Evolutionary conservation across 352 stramenopile genomes (phyloP), one percentile per base, ranked within the genome.

Genomic region (Globisporangium rhizosaccharum): DNA sequence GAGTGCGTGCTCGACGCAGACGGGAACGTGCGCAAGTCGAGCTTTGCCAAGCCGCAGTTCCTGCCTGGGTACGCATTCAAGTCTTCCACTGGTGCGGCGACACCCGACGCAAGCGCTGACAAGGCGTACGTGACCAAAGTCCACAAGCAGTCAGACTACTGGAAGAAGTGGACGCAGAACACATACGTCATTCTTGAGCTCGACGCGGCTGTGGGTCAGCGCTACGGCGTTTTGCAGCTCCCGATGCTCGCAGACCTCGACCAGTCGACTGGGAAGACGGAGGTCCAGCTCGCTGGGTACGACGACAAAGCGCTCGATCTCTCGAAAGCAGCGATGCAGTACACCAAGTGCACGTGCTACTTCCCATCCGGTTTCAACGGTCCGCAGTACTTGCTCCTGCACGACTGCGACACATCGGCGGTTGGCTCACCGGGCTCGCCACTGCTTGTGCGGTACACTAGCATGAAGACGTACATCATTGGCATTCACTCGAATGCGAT

Each of bases 171-270:
- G 75, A 85, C 66, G 0, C 54, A 67, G 17, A 73, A 87, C 51
- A 76, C 71, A 30, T 91, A 91, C 59, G 79, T 79, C 42, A 62
- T 91, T n/a, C 51, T 89, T 7, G 72, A 88, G 51, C 63, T 91
- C 18, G 81, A 87, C 56, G 28, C 45, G 3, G 33, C 72, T 2
- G 33, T 90, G 4, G 75, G 76, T 0, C 61, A 66, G 10, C 63
- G 52, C 4, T 50, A 70, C 23, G 75, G 71, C 9, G 68, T 59
- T 18, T 57, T 90, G 20, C 52, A 65, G 14, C 61, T 88, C 1
- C 71, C 75, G 11, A 62, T 57, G 51, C 42, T 72, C 10, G 51
- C 57, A 5, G 61, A 75, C 3, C 58, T 88, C 42, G 62, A 69
- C 48, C 60, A 73, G 18, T 56, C 52, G 2, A 26, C 45, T 15